phyloP scores from a whole-genome alignment of 192 early-diverging fungal species.

The Coemansia aciculifera region DNA sequence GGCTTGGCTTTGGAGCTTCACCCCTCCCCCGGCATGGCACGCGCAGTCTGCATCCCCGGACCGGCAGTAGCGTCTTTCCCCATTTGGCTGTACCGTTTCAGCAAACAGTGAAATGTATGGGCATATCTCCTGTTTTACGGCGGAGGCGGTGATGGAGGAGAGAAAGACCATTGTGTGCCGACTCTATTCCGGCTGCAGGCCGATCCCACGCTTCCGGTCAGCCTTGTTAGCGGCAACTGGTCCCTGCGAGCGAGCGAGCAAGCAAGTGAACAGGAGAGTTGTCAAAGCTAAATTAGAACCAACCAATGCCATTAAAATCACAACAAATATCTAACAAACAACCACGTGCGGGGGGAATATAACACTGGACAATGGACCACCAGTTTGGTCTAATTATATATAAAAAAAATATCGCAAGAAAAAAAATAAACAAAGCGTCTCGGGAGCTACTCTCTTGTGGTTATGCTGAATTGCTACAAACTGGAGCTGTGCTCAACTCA shows the following conservation, averaged over 20 bases:
- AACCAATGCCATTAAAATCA: background rate
- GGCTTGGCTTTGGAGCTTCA: background rate
- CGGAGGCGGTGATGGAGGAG: background rate
- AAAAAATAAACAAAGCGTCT: constrained; percentile 2
- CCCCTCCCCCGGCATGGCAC: background rate
- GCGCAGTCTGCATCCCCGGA: constrained; percentile 2
- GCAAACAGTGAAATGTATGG: background rate
- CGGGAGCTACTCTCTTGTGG: background rate
- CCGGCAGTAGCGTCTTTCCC: background rate
- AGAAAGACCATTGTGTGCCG: background rate
- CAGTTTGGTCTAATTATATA: background rate
- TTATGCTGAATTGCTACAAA: background rate
- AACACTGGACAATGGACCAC: background rate
- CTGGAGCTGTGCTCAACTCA: background rate
- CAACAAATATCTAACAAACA: background rate
- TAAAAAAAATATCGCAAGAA: background rate
- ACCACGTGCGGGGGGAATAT: background rate
- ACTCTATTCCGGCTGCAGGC: background rate
- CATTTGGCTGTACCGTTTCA: background rate
- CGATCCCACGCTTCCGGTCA: background rate
- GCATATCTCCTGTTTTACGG: background rate
- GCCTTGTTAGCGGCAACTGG: background rate
- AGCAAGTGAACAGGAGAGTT: background rate
- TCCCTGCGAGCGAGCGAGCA: background rate
- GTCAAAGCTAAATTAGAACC: background rate